These are phyloP conservation scores for Candida oleophila DNA, from an alignment of 805 yeast species.

Conservation along the genomic window DNA sequence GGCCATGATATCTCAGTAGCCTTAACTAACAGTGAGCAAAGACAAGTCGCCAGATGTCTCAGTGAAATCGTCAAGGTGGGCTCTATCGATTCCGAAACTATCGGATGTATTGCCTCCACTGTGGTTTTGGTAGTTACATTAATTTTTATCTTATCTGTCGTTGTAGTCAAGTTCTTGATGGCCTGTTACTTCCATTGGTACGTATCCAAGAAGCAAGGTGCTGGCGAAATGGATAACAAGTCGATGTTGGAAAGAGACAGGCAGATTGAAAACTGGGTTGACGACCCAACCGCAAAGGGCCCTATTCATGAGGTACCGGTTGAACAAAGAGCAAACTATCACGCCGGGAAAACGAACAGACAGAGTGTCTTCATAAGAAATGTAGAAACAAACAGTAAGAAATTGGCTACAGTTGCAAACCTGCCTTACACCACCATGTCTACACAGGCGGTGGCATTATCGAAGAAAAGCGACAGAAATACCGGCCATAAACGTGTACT, in stretches of 20 bases:
- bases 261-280: slow-evolving; percentile 84
- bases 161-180: slow-evolving; percentile 70
- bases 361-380: slow-evolving; percentile 41
- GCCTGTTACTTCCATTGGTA: slow-evolving; percentile 92
- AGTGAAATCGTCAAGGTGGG: slow-evolving; percentile 88
- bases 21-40: slow-evolving; percentile 62
- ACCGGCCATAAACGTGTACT: slow-evolving; percentile 66
- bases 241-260: slow-evolving; percentile 62
- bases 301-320: slow-evolving; percentile 50
- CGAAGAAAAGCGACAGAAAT: slow-evolving; percentile 8
- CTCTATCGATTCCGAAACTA: slow-evolving; percentile 78
- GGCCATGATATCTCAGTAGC: slow-evolving; percentile 84
- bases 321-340: slow-evolving; percentile 51
- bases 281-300: slow-evolving; percentile 46
- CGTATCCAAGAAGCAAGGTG: slow-evolving; percentile 74
- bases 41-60: slow-evolving; percentile 76
- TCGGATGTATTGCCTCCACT: slow-evolving; percentile 91
- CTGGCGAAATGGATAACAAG: slow-evolving; percentile 56
- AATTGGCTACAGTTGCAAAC: slow-evolving; percentile 30
- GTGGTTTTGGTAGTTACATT: slow-evolving; percentile 80
- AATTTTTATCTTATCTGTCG: slow-evolving; percentile 81
- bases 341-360: slow-evolving; percentile 33
- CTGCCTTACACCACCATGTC: slow-evolving; percentile 58
- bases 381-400: slow-evolving; percentile 11
- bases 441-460: slow-evolving; percentile 52